phyloP scores from a whole-genome alignment of 495 filamentous ascomycete species.

The Margaritispora aquatica region DNA sequence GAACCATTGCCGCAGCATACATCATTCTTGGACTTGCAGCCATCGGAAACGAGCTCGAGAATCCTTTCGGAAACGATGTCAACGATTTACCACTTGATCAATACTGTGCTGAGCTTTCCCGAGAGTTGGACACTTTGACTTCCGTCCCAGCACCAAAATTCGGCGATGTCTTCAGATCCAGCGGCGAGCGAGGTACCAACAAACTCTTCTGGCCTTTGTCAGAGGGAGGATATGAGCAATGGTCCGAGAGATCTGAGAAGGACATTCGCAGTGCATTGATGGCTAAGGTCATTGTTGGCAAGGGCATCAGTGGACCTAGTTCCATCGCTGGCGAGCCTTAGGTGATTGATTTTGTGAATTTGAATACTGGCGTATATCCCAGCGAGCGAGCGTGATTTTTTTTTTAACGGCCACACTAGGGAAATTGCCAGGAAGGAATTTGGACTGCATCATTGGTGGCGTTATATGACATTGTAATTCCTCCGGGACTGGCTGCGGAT shows the following conservation, averaged over 20 bases:
- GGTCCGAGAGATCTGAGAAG: constrained; percentile 52
- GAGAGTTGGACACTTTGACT: constrained; percentile 70
- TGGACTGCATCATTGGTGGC: neutral
- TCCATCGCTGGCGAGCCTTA: neutral
- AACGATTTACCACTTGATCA: constrained; percentile 78
- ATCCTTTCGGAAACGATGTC: constrained; percentile 82
- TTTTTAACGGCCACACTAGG: neutral
- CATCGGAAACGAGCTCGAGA: constrained; percentile 82
- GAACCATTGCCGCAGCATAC: constrained; percentile 70
- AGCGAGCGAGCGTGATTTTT: neutral
- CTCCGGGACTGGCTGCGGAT: neutral
- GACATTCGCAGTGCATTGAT: constrained; percentile 52
- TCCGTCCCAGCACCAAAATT: constrained; percentile 47
- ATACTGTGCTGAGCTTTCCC: constrained; percentile 65
- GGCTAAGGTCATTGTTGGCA: constrained; percentile 29
- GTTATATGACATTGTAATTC: neutral
- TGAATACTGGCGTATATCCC: neutral
- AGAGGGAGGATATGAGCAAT: constrained; percentile 46
- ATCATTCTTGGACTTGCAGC: constrained; percentile 86
- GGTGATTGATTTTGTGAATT: neutral
- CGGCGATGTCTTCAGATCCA: constrained; percentile 48
- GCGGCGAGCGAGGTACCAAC: constrained; percentile 38
- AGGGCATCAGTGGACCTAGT: neutral
- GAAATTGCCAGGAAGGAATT: neutral
- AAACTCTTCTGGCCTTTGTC: constrained; percentile 64